A percentile compares a stretch with the other conserved stretches of the same genome.
These are phyloP conservation scores for Phoma herbarum DNA, from an alignment of 2,329 filamentous ascomycete genomes.

Conservation along the genomic window DNA sequence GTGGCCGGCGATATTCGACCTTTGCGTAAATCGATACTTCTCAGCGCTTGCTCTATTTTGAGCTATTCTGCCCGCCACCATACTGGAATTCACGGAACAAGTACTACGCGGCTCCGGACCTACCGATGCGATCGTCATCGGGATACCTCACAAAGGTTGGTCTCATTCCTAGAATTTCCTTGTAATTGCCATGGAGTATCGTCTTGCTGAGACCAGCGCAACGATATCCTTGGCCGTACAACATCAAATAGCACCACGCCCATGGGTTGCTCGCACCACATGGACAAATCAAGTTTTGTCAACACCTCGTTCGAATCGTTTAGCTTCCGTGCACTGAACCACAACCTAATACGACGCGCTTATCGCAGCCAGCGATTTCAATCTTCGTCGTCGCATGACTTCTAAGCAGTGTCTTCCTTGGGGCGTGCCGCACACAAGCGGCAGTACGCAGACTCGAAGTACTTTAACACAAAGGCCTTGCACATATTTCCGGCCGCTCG, in stretches of 20 bases:
- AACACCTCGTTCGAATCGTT: not conserved
- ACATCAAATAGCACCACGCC: not conserved
- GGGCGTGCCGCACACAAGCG: not conserved
- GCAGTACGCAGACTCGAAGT: not conserved
- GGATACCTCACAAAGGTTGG: not conserved
- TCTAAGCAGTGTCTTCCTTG: not conserved
- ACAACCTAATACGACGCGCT: not conserved
- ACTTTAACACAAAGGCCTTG: not conserved
- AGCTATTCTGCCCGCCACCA: not conserved
- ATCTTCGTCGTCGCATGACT: not conserved
- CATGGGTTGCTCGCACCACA: not conserved
- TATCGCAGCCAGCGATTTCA: not conserved
- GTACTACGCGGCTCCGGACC: not conserved
- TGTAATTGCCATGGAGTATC: not conserved
- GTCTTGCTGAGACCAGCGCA: not conserved
- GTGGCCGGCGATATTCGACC: no score
- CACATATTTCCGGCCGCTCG: not conserved
- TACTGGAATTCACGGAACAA: not conserved
- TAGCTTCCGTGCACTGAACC: not conserved
- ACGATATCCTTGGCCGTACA: not conserved
- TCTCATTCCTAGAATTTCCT: not conserved
- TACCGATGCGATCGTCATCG: not conserved
- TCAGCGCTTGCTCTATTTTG: no score
- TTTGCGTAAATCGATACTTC: no score
- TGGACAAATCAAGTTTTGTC: not conserved